These are phyloP conservation scores for Phytophthora fragariaefolia DNA, from an alignment of 352 stramenopile genomes.

Conservation along the genomic window DNA sequence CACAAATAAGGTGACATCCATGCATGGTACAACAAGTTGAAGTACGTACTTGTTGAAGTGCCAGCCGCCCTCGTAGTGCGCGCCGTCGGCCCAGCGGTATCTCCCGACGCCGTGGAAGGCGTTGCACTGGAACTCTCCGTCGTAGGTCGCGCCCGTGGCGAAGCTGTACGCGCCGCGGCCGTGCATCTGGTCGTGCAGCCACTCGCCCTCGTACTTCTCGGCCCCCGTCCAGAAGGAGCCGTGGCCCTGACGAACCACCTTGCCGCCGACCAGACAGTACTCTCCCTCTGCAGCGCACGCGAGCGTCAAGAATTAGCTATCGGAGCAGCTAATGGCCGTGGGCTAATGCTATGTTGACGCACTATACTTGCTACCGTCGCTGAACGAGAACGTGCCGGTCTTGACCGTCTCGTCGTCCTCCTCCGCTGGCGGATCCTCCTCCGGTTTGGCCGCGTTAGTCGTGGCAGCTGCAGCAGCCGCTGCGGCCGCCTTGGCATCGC, in stretches of 20 bases:
- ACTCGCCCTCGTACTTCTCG: constrained; percentile 71
- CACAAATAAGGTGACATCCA: constrained; percentile 14
- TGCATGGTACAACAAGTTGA: constrained; percentile 1
- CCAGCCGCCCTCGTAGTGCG: constrained; percentile 68
- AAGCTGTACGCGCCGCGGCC: constrained; percentile 68
- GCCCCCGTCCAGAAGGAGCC: constrained; percentile 59
- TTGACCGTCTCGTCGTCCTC: constrained; percentile 54
- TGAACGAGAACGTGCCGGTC: constrained; percentile 68
- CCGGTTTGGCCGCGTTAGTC: constrained; percentile 5
- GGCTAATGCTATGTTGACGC: constrained; percentile 13
- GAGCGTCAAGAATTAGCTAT: background rate
- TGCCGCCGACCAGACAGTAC: constrained; percentile 43
- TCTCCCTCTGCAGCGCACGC: constrained; percentile 48
- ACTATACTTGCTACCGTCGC: constrained; percentile 72
- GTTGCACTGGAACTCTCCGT: constrained; percentile 76
- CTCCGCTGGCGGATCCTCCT: constrained; percentile 37
- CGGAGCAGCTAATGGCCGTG: constrained; percentile 4
- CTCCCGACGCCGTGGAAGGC: constrained; percentile 63
- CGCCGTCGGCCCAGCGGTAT: constrained; percentile 78
- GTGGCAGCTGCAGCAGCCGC: constrained; percentile 15
- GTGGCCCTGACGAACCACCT: constrained; percentile 57
- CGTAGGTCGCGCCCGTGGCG: constrained; percentile 73
- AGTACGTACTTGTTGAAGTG: constrained; percentile 43
- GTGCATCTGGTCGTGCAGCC: constrained; percentile 75
- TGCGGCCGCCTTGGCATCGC: constrained; percentile 31